Percentiles rank a stretch among this genome's conserved stretches.
Conservation (phyloP, 225 moss, liverwort and hornwort species). For the Straminergon stramineum region DNA sequence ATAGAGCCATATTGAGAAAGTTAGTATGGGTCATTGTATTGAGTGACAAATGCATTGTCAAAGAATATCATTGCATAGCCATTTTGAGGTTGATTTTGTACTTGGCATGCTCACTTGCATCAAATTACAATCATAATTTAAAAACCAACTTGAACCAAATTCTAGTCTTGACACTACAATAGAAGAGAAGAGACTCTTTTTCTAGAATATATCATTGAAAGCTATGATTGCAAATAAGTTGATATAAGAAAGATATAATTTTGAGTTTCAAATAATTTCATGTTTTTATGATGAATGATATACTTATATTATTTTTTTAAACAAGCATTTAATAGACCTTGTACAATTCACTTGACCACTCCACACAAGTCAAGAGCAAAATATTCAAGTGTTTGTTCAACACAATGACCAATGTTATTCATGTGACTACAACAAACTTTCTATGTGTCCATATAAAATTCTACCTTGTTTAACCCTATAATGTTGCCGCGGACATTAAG, state of each 20-base stretch:
- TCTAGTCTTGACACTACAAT: background rate
- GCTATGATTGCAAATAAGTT: background rate
- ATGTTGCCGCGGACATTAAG: no score
- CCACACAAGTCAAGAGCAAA: background rate
- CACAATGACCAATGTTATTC: background rate
- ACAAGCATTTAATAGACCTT: background rate
- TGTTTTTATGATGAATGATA: background rate
- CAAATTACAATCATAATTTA: background rate
- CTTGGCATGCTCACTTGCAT: background rate
- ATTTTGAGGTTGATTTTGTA: background rate
- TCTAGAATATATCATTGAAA: background rate
- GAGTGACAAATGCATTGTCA: background rate
- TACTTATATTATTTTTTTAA: background rate
- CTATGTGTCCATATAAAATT: background rate
- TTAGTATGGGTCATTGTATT: background rate
- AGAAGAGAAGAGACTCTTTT: background rate
- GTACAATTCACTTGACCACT: background rate
- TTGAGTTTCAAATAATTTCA: background rate
- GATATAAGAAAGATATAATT: background rate
- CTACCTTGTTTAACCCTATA: background rate
- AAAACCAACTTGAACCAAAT: background rate
- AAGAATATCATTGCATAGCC: background rate
- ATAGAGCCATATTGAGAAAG: accelerated
- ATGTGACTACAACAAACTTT: background rate
- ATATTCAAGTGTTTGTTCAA: background rate